Conservation (phyloP, 768 basidiomycete genomes). For the Pulveroboletus ravenelii region DNA sequence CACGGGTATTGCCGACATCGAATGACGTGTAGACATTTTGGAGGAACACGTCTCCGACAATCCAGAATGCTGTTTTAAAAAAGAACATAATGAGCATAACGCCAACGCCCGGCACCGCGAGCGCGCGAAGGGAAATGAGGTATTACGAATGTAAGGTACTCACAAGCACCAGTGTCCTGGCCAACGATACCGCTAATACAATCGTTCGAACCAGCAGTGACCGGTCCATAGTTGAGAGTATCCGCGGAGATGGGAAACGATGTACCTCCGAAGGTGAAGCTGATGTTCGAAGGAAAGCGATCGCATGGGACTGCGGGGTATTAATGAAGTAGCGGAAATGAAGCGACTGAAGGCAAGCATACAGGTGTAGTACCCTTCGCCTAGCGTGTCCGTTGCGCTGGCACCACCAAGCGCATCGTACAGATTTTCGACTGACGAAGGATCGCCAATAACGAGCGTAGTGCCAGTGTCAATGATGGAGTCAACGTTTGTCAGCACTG, state of each 20-base stretch:
- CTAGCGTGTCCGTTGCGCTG: slow-evolving; percentile 14
- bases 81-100: background rate
- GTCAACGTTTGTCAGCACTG: slow-evolving; percentile 5
- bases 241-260: slow-evolving; percentile 29
- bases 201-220: slow-evolving; percentile 13
- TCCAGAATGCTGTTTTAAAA: slow-evolving; percentile 12
- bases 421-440: slow-evolving; percentile 12
- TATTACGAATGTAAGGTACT: background rate
- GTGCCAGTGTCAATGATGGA: slow-evolving; percentile 23
- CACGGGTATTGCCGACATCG: slow-evolving; percentile 31
- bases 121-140: background rate
- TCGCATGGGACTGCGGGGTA: slow-evolving; percentile 26
- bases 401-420: slow-evolving; percentile 24
- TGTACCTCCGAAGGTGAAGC: slow-evolving; percentile 36
- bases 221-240: slow-evolving; percentile 37
- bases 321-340: background rate
- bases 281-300: slow-evolving; percentile 17
- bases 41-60: slow-evolving; percentile 32
- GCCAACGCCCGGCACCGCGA: background rate
- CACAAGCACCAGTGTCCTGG: background rate
- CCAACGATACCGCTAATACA: slow-evolving; percentile 32
- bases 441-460: slow-evolving; percentile 7
- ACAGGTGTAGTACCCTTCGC: slow-evolving; percentile 33
- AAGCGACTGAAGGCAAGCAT: slow-evolving; percentile 7
- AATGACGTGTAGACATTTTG: slow-evolving; percentile 40